Conservation (phyloP, 345 rosid genomes). For the Lumnitzera littorea region DNA sequence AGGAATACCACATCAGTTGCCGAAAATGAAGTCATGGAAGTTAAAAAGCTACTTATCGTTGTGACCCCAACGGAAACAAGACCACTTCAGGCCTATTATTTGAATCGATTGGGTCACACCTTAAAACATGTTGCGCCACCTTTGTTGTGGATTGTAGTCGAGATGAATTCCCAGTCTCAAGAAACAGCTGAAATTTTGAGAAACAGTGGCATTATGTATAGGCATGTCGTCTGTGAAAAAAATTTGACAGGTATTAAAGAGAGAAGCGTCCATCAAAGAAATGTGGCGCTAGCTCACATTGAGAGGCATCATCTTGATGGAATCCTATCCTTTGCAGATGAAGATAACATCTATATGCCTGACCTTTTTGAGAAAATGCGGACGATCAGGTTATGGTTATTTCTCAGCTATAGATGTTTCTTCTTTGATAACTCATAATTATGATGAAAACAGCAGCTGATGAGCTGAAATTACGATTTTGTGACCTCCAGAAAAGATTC, state of each 20-base stretch:
- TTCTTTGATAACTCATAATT: neutral
- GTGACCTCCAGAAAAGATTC: too few species aligned
- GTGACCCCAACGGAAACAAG: constrained; percentile 41
- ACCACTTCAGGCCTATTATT: constrained; percentile 38
- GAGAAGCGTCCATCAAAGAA: constrained; percentile 44
- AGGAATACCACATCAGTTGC: constrained; percentile 10
- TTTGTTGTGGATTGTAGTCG: constrained; percentile 64
- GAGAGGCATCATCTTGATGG: constrained; percentile 58
- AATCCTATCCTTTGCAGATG: constrained; percentile 50
- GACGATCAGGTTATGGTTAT: constrained; percentile 38
- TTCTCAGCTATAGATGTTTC: neutral
- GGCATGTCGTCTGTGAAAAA: constrained; percentile 50
- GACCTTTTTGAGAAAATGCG: constrained; percentile 55
- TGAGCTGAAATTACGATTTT: too few species aligned
- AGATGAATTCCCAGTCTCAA: constrained; percentile 43
- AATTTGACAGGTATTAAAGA: constrained; percentile 41
- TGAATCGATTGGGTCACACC: constrained; percentile 43
- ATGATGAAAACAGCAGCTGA: too few species aligned
- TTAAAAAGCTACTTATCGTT: constrained; percentile 42
- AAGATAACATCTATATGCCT: constrained; percentile 26
- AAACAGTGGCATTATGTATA: constrained; percentile 44
- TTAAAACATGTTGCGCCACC: constrained; percentile 46
- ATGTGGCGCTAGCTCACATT: constrained; percentile 54
- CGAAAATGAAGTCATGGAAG: constrained; percentile 13
- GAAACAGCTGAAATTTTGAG: constrained; percentile 49